Evolutionary conservation across 2,329 filamentous ascomycete species (phyloP), one percentile per base, ranked within the genome.

Genomic region (Bipolaris cookei): DNA sequence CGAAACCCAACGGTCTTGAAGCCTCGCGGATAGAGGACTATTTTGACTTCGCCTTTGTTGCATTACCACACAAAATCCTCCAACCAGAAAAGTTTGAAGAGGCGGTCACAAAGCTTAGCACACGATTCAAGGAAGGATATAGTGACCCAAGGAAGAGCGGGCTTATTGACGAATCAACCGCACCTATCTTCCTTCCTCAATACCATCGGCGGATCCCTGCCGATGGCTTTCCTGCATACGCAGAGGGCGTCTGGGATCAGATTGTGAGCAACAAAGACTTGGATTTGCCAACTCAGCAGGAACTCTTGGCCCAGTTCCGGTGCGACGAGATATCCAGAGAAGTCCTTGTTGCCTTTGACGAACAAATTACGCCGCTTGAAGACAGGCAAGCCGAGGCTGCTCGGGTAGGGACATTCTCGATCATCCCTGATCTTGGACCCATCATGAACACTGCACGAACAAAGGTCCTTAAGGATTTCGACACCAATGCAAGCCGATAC

Each of bases 231-330:
- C 91, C 94, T 0, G 84, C 92, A 58, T 99, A 99, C 69, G 93
- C 95, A 0, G 88, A 95, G 74, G 92, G 93, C 38, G 87, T 99
- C 42, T 99, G 95, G 95, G 93, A 98, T 70, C 94, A 98, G 78
- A 99, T 99, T 73, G 93, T 97, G 68, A 90, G 94, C 81, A 99
- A 99, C 83, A 99, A 99, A 78, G 95, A 99, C 72, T 83, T 99
- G 52, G 95, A 99, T 77, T 79, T 99, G 57, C 95, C 95, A 3
- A 98, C 95, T 0, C 95, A 99, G 75, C 95, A 99, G 78, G 95
- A 99, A 76, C 84, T 99, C 43, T 84, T 99, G 51, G 95, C 95
- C 10, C 95, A 99, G 76, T 99, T 98, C 81, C 88, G 95, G 65
- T 99, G 95, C 76, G 95, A 99, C 75, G 95, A 99, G 78, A 99